Percentiles rank a stretch among this genome's conserved stretches.
Conservation (phyloP, 305 asterid genomes). For the Rubia tinctorum region DNA sequence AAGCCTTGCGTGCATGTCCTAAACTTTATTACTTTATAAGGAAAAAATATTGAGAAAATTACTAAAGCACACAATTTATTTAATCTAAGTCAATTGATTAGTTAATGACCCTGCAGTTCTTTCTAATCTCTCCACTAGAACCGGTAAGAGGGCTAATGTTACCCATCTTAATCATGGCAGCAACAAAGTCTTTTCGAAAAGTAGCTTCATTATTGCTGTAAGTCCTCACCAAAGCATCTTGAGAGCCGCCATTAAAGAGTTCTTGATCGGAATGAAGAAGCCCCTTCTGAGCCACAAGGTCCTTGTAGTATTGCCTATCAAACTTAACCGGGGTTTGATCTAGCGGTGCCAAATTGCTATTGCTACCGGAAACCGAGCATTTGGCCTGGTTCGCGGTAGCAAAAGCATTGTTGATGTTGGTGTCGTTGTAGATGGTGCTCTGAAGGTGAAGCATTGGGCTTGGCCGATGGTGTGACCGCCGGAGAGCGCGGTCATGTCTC, state of each 20-base stretch:
- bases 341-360: constrained; percentile 51
- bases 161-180: constrained; percentile 67
- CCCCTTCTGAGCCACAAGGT: constrained; percentile 40
- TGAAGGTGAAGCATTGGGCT: constrained; percentile 41
- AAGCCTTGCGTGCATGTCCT: not conserved
- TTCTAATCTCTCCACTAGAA: constrained; percentile 48
- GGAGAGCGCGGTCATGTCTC: constrained; percentile 63
- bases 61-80: not conserved
- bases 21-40: not conserved
- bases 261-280: constrained; percentile 61
- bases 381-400: constrained; percentile 30
- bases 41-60: not conserved
- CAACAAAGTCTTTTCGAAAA: constrained; percentile 39
- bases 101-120: constrained; percentile 41
- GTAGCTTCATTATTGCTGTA: constrained; percentile 31
- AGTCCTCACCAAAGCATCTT: constrained; percentile 30
- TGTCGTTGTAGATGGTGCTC: constrained; percentile 47
- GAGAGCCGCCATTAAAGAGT: constrained; percentile 36
- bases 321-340: constrained; percentile 41
- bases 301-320: constrained; percentile 45
- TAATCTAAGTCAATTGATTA: not conserved
- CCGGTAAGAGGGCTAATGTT: constrained; percentile 55
- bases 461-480: constrained; percentile 70
- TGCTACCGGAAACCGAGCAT: constrained; percentile 42
- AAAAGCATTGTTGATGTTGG: constrained; percentile 38